Base-by-base conservation (phyloP, 164 flowering plant species). In the Saururus chinensis region DNA sequence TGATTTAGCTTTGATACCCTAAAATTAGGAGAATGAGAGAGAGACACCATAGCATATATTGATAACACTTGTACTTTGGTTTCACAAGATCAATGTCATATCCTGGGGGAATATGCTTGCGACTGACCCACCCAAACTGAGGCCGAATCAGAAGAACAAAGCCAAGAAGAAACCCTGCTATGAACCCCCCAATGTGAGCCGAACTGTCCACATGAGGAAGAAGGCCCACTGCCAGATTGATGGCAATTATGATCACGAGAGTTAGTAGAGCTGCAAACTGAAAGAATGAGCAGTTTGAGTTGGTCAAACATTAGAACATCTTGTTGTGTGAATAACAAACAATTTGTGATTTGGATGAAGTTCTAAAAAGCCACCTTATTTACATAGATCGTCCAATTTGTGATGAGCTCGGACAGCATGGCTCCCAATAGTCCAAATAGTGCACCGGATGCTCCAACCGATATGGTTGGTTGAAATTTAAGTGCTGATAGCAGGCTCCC, bases 401-500 rank as follows among this genome's bases (percentile, higher is more conserved):
- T 77, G 49, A 86, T 56, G 41, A 86, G 83, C 73, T 86, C 92
- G 11, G 92, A 84, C 53, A 86, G 82, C 92, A 86, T 86, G 42
- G 84, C 82, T 61, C 89, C 89, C 45, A 86, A 62, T 25, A 86
- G 66, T 26, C 92, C 89, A 45, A 86, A 82, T 56, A 86, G 80
- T 11, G 89, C 87, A 58, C 89, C 89, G 0, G 89, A 86, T 65
- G 92, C 87, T 30, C 89, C 89, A 20, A 84, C 89, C 13, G 87
- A 84, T 58, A 82, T 57, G 14, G 63, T 71, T 64, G 64, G 40
- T 7, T 25, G 56, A 6, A 65, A 59, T 54, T 57, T 52, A 19
- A 82, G 67, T 59, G 75, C 41, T 63, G 92, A 86, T 42, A 70
- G 41, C 64, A 86, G 70, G 63, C 89, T 86, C 73, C 89, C 92